phyloP scores from a whole-genome alignment of 805 yeast species.

The Candida rishiriensis region DNA sequence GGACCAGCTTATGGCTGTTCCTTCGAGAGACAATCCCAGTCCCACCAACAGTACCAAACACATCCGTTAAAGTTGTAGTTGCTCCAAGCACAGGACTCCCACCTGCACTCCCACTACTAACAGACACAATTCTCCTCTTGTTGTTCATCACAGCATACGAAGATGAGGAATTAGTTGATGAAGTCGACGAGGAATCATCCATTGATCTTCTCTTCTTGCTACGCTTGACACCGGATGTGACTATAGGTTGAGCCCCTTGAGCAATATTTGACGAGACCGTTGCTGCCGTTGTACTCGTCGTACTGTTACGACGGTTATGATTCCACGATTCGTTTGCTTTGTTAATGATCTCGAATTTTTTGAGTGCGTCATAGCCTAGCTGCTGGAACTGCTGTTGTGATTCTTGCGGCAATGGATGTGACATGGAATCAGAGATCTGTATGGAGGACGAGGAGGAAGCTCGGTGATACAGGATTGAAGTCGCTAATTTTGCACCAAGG shows the following conservation, averaged over 20 bases:
- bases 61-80: neutral
- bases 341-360: conserved; percentile 31
- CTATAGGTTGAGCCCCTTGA: too few relatives aligned
- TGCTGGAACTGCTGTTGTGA: too few relatives aligned
- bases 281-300: conserved; percentile 3
- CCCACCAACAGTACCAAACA: neutral
- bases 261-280: neutral
- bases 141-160: neutral
- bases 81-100: neutral
- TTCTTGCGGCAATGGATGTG: neutral
- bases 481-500: conserved; percentile 11
- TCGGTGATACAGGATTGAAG: conserved; percentile 7
- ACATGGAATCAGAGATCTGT: conserved; percentile 1
- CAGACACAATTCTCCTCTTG: conserved; percentile 22
- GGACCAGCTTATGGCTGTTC: conserved; percentile 24
- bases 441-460: conserved; percentile 1
- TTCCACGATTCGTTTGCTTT: conserved; percentile 35
- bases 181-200: conserved; percentile 5
- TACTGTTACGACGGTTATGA: conserved; percentile 16
- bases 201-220: conserved; percentile 14
- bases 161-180: neutral
- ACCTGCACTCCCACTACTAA: neutral
- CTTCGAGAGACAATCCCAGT: conserved; percentile 3
- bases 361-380: conserved; percentile 18
- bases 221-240: too few relatives aligned